phyloP scores from a whole-genome alignment of 1,139 yeast species.

The Saccharomyces hybrid region DNA sequence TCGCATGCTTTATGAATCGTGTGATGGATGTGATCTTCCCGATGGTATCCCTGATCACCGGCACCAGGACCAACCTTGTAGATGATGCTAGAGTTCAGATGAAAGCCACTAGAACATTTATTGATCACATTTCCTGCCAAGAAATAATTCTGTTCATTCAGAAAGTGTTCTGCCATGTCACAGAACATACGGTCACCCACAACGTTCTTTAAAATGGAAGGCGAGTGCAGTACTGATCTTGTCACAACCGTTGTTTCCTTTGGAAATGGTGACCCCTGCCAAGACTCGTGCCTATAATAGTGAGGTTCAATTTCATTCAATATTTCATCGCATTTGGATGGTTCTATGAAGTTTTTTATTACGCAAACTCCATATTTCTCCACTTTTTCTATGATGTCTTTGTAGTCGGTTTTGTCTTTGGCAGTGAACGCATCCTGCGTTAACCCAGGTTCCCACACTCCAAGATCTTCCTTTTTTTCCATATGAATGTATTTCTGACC shows the following conservation, averaged over 20 bases:
- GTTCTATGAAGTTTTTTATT: conserved; percentile 6
- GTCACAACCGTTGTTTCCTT: conserved; percentile 12
- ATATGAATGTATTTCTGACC: not conserved
- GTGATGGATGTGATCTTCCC: conserved; percentile 30
- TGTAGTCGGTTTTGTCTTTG: not conserved
- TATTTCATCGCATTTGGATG: conserved; percentile 4
- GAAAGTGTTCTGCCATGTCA: conserved; percentile 7
- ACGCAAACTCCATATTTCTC: conserved; percentile 11
- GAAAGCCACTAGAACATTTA: conserved; percentile 13
- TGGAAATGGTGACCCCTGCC: conserved; percentile 14
- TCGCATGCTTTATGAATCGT: conserved; percentile 19
- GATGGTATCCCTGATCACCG: conserved; percentile 23
- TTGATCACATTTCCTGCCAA: conserved; percentile 22
- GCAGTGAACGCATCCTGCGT: not conserved
- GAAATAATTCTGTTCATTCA: conserved; percentile 21
- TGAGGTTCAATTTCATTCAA: conserved; percentile 9
- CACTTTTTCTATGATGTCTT: conserved; percentile 5
- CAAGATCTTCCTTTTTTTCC: not conserved
- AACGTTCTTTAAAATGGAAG: conserved; percentile 7
- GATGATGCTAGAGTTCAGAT: conserved; percentile 28
- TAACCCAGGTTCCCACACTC: not conserved
- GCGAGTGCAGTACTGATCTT: conserved; percentile 9
- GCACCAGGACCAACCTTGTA: conserved; percentile 32
- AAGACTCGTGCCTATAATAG: conserved; percentile 8
- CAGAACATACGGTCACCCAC: conserved; percentile 8